These are phyloP conservation scores for Trypanosoma vivax DNA, from an alignment of 208 protist species.

Conservation along the genomic window DNA sequence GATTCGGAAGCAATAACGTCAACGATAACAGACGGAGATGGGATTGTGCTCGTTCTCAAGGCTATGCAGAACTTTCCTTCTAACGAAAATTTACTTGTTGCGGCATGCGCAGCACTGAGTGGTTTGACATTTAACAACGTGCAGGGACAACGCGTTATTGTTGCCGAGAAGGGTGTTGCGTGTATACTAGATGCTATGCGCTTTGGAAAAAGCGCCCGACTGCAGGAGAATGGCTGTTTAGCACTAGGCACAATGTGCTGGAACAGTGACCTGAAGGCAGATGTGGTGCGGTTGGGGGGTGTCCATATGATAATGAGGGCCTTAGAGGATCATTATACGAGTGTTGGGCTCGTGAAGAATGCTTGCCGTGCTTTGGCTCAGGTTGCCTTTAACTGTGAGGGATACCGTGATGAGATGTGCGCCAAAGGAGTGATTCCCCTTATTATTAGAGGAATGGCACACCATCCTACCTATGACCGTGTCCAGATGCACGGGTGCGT, in stretches of 20 bases:
- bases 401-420: constrained; percentile 84
- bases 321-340: constrained; percentile 73
- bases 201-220: constrained; percentile 54
- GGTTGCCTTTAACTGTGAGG: constrained; percentile 86
- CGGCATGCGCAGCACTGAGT: constrained; percentile 79
- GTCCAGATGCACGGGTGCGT: constrained; percentile 88
- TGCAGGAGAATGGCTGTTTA: constrained; percentile 86
- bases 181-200: constrained; percentile 82
- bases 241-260: constrained; percentile 90
- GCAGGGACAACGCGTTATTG: constrained; percentile 69
- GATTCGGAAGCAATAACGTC: constrained; percentile 85
- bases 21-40: constrained; percentile 66
- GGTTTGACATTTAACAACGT: constrained; percentile 86
- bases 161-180: constrained; percentile 65
- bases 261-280: constrained; percentile 86
- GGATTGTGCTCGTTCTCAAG: constrained; percentile 67
- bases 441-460: constrained; percentile 82
- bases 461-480: constrained; percentile 79
- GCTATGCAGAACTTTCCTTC: constrained; percentile 73
- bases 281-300: constrained; percentile 72
- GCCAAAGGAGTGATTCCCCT: constrained; percentile 74
- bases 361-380: constrained; percentile 85
- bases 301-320: constrained; percentile 81
- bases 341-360: constrained; percentile 81
- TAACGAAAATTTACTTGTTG: constrained; percentile 78